phyloP scores from a whole-genome alignment of 495 filamentous ascomycete species.

The Extremus antarcticus region DNA sequence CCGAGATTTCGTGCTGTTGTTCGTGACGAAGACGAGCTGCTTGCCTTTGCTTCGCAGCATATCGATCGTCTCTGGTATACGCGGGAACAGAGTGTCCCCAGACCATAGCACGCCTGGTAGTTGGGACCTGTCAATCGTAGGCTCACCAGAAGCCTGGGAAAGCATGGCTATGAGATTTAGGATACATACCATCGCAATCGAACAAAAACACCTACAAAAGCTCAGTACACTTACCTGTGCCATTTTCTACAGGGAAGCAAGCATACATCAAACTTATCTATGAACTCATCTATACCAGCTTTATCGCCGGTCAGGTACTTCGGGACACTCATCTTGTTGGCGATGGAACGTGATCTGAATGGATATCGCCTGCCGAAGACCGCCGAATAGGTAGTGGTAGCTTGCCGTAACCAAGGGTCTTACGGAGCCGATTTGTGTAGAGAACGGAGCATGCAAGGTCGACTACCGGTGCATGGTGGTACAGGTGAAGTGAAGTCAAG shows the following conservation, averaged over 20 bases:
- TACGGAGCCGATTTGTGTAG: too few species aligned
- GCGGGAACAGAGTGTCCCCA: slow-evolving; percentile 76
- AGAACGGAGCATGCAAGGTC: too few species aligned
- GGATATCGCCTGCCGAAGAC: too few species aligned
- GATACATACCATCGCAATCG: slow-evolving; percentile 80
- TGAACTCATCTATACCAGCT: slow-evolving; percentile 62
- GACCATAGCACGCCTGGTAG: slow-evolving; percentile 94
- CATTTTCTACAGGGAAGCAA: not conserved
- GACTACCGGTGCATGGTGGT: too few species aligned
- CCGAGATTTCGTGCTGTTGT: slow-evolving; percentile 96
- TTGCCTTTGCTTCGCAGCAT: slow-evolving; percentile 75
- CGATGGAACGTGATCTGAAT: not conserved
- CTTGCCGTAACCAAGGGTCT: too few species aligned
- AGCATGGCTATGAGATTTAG: too few species aligned
- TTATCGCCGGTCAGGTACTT: slow-evolving; percentile 74
- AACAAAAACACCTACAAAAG: slow-evolving; percentile 73
- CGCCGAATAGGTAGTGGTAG: too few species aligned
- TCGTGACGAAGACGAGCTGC: slow-evolving; percentile 90
- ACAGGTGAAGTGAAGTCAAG: not conserved
- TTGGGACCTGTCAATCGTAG: not conserved
- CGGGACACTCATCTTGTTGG: slow-evolving; percentile 27
- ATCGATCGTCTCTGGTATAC: slow-evolving; percentile 70
- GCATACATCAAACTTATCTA: slow-evolving; percentile 85
- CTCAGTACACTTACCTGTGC: slow-evolving; percentile 2
- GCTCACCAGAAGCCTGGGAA: too few species aligned